These are phyloP conservation scores for Mytilinidion resinicola DNA, from an alignment of 495 filamentous ascomycete genomes.

Conservation along the genomic window DNA sequence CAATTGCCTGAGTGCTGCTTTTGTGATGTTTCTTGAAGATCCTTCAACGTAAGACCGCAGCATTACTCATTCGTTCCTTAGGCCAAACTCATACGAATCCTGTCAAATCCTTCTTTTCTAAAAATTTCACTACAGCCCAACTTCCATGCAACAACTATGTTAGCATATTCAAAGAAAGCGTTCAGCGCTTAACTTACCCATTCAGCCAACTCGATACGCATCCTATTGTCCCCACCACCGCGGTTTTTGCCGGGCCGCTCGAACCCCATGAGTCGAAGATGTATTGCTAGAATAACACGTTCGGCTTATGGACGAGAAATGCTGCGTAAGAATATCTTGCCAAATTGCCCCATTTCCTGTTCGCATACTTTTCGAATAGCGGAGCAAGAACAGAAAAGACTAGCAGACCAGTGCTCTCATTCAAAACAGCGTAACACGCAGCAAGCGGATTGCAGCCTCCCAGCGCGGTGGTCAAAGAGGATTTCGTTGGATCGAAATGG, in stretches of 20 bases:
- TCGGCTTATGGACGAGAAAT: slow-evolving; percentile 7
- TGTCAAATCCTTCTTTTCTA: background rate
- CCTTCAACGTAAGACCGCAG: background rate
- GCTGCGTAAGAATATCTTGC: slow-evolving; percentile 11
- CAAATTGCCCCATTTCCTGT: background rate
- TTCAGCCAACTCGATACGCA: background rate
- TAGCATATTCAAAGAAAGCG: too few species aligned
- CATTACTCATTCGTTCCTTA: background rate
- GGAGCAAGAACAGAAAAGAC: background rate
- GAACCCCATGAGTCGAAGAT: slow-evolving; percentile 1
- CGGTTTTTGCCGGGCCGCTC: slow-evolving; percentile 2
- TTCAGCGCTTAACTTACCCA: background rate
- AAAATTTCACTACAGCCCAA: background rate
- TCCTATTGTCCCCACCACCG: background rate
- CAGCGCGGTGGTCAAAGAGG: background rate
- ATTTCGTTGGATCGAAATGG: background rate
- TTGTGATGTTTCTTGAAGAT: background rate
- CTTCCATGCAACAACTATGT: too few species aligned
- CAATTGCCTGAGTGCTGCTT: background rate
- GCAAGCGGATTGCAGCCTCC: slow-evolving; percentile 5
- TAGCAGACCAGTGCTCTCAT: slow-evolving; percentile 1
- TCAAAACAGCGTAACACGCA: background rate
- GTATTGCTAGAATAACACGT: slow-evolving; percentile 6
- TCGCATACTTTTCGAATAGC: background rate
- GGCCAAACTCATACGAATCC: background rate